Evolutionary conservation across 345 rosid species (phyloP).

Genomic region (Brassica napus): DNA sequence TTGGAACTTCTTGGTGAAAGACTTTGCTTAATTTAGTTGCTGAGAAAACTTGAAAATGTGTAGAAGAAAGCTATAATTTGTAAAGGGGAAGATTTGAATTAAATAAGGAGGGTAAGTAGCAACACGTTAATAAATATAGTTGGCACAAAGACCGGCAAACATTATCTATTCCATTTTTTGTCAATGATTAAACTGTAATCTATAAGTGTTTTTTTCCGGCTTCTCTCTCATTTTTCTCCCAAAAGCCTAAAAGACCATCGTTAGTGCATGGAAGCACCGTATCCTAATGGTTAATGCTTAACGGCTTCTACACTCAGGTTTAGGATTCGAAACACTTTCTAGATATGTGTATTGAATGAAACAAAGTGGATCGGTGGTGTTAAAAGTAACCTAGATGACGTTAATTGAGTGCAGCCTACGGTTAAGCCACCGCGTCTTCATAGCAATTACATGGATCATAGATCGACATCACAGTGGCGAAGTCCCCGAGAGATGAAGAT

Average conservation of each 20-base stretch:
- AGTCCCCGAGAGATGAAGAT: neutral
- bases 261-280: too few relatives aligned
- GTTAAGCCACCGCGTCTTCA: too few relatives aligned
- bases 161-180: neutral
- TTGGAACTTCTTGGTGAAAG: conserved; percentile 19
- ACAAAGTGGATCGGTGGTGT: too few relatives aligned
- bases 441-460: neutral
- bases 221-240: too few relatives aligned
- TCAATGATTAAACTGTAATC: neutral
- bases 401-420: too few relatives aligned
- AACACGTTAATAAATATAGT: neutral
- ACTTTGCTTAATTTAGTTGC: neutral
- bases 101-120: neutral
- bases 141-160: neutral
- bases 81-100: neutral
- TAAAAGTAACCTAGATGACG: too few relatives aligned
- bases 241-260: too few relatives aligned
- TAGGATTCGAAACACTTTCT: too few relatives aligned
- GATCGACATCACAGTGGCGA: neutral
- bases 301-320: too few relatives aligned
- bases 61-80: neutral
- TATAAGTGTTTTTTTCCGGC: too few relatives aligned
- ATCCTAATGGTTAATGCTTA: too few relatives aligned
- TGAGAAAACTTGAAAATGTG: neutral
- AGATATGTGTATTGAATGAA: too few relatives aligned